Evolutionary conservation across 805 yeast genomes (phyloP).

Genomic region (Torulaspora quercuum): DNA sequence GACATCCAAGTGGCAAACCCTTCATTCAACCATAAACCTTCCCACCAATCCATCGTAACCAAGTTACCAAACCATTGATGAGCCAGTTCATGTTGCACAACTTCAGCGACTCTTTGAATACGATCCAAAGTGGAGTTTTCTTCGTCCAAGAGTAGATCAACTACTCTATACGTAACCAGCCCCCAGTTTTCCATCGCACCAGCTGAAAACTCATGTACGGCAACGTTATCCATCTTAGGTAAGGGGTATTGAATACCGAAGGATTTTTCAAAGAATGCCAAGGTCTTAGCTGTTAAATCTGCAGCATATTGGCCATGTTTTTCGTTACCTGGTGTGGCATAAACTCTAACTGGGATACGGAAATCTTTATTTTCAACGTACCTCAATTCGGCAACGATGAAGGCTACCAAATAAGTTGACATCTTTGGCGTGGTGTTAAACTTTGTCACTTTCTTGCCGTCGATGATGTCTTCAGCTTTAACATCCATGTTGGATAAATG

Average conservation of each 20-base stretch:
- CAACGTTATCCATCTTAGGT: slow-evolving; percentile 79
- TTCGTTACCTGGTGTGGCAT: slow-evolving; percentile 75
- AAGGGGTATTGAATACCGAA: slow-evolving; percentile 75
- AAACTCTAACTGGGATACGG: slow-evolving; percentile 74
- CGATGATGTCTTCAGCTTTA: slow-evolving; percentile 44
- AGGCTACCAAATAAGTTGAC: slow-evolving; percentile 84
- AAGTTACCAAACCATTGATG: slow-evolving; percentile 91
- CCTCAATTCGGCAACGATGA: slow-evolving; percentile 75
- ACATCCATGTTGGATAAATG: slow-evolving; percentile 71
- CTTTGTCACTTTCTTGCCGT: slow-evolving; percentile 47
- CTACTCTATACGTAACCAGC: slow-evolving; percentile 72
- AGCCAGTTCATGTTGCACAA: slow-evolving; percentile 84
- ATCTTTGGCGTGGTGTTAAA: slow-evolving; percentile 77
- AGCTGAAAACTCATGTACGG: slow-evolving; percentile 77
- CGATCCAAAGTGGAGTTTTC: slow-evolving; percentile 60
- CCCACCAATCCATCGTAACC: slow-evolving; percentile 93
- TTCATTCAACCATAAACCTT: slow-evolving; percentile 83
- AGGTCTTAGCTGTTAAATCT: slow-evolving; percentile 69
- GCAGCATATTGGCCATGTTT: slow-evolving; percentile 70
- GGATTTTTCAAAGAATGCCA: slow-evolving; percentile 66
- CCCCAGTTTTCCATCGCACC: slow-evolving; percentile 93
- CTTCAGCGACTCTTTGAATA: slow-evolving; percentile 76
- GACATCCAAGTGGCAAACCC: slow-evolving; percentile 92
- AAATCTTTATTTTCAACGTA: slow-evolving; percentile 64
- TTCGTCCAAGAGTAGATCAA: slow-evolving; percentile 70